These are phyloP conservation scores for Vigna reflexopilosa DNA, from an alignment of 306 rosid species.

Conservation along the genomic window DNA sequence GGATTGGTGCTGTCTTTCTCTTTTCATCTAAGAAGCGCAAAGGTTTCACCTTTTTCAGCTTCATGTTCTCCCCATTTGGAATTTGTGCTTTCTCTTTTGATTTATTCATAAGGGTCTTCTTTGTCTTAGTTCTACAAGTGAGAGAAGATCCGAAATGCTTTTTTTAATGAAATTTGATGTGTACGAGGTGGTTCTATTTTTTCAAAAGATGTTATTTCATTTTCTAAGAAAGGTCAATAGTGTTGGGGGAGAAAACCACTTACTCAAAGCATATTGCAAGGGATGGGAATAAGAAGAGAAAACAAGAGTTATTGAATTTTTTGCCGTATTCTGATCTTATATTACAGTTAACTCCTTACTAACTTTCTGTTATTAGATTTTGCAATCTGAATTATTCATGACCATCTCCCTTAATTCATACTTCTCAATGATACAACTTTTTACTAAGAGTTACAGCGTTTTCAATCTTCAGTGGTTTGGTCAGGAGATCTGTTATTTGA, in stretches of 20 bases:
- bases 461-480: not conserved
- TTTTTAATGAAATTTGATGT: slow-evolving; percentile 9
- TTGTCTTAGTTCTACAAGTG: not conserved
- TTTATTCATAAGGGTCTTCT: slow-evolving; percentile 19
- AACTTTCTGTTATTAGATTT: not conserved
- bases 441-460: not conserved
- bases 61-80: not conserved
- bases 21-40: slow-evolving; percentile 66
- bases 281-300: no score
- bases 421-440: not conserved
- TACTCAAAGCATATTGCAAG: no score
- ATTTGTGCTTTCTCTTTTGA: slow-evolving; percentile 22
- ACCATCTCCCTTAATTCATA: not conserved
- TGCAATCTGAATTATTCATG: not conserved
- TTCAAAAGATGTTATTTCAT: slow-evolving; percentile 8
- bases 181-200: not conserved
- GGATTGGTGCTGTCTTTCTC: slow-evolving; percentile 60
- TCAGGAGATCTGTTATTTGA: not conserved
- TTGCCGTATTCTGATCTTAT: not conserved
- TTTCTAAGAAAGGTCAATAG: not conserved
- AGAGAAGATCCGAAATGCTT: slow-evolving; percentile 10
- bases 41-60: slow-evolving; percentile 52
- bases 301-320: no score
- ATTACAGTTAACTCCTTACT: not conserved
- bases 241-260: no score